Conservation (phyloP, 2,329 filamentous ascomycete species). For the Talaromyces albobiverticillius region DNA sequence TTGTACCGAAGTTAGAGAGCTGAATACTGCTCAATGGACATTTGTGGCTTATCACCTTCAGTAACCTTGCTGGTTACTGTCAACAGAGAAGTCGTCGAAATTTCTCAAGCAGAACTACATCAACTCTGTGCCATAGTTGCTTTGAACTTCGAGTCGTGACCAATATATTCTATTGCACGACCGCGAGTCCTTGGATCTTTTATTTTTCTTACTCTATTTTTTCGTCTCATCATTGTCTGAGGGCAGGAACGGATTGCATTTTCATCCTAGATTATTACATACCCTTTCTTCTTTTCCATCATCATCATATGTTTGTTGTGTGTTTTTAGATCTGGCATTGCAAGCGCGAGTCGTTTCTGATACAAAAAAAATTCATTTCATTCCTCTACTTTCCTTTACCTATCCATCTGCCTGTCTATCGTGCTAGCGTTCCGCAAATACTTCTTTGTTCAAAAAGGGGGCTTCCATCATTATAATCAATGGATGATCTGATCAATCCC, state of each 20-base stretch:
- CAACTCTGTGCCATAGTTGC: constrained; percentile 20
- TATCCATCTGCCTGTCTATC: background rate
- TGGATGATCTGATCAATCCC: background rate
- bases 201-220: constrained; percentile 5
- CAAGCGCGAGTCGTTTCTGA: constrained; percentile 37
- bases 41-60: constrained; percentile 6
- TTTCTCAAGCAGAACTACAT: constrained; percentile 18
- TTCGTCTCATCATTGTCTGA: constrained; percentile 9
- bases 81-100: constrained; percentile 32
- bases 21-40: constrained; percentile 9
- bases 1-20: background rate
- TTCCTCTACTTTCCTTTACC: constrained; percentile 11
- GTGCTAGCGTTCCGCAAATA: constrained; percentile 13
- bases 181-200: constrained; percentile 12
- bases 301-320: constrained; percentile 22
- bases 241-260: constrained; percentile 18
- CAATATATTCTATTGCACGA: constrained; percentile 10
- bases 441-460: no score
- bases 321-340: constrained; percentile 43
- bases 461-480: background rate
- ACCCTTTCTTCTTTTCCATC: constrained; percentile 25
- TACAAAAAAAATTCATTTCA: constrained; percentile 17
- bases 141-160: constrained; percentile 10
- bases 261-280: constrained; percentile 29
- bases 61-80: constrained; percentile 3